Base-by-base conservation (phyloP, 345 rosid genomes). In the Salix brachista region DNA sequence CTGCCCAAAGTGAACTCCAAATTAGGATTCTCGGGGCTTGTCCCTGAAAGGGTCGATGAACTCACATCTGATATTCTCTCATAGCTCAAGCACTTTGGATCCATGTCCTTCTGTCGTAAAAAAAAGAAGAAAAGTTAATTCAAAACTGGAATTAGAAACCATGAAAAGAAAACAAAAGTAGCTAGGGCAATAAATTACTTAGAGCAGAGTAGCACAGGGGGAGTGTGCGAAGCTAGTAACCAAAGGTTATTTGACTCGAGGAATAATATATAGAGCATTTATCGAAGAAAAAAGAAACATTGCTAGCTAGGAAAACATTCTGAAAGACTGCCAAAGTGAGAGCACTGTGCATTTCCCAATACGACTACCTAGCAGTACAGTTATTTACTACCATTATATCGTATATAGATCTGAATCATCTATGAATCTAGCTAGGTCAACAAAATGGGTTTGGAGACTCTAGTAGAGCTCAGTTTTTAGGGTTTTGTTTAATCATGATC, bases 1-100 rank as follows among this genome's bases (percentile, higher is more conserved):
- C 97, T 86, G 62, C 98, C 99, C 90, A 96, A 83, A 36, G 98
- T 93, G 84, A 96, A 96, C 76, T 96, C 99, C 79, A 96, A 89
- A 85, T 92, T 96, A 67, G 98, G 99, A 84, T 84, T 94, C 89
- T 85, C 87, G 78, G 90, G 90, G 86, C 93, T 91, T 83, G 92
- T 77, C 82, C 90, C 94, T 50, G 95, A 86, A 69, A 81, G 83
- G 69, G 86, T 89, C 77, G 98, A 87, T 75, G 98, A 92, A 83
- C 92, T 92, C 74, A 84, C 87, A 66, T 92, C 97, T 85, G 94
- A 89, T 79, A 82, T 85, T 86, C 91, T 89, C 79, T 96, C 99
- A 71, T 90, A 86, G 83, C 92, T 95, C 77, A 84, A 78, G 75
- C 92, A 79, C 80, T 89, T 90, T 78, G 91, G 86, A 84, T 89